A percentile compares a stretch with the other conserved stretches of the same genome.
Conservation (phyloP, 768 basidiomycete species). For the Amanita polypyramis region DNA sequence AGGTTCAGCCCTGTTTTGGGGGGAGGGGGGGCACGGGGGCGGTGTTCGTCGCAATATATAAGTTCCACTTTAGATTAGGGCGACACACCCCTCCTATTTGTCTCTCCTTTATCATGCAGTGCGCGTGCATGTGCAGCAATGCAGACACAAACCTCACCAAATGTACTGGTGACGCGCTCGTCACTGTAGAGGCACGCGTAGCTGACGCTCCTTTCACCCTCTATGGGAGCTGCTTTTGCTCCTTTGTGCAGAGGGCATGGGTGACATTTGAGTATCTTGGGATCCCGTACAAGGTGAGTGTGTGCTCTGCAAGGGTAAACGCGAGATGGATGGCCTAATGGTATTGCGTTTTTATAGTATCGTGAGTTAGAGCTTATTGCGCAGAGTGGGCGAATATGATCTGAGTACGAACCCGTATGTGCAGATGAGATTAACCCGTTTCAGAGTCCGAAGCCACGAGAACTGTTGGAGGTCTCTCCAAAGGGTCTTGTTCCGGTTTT, state of each 20-base stretch:
- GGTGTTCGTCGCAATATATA: no score
- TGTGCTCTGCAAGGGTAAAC: not conserved
- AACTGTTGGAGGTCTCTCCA: conserved; percentile 72
- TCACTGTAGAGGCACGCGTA: conserved; percentile 42
- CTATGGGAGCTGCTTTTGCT: conserved; percentile 69
- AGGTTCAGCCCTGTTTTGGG: no score
- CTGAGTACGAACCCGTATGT: not conserved
- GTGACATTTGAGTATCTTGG: conserved; percentile 58
- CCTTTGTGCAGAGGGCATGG: conserved; percentile 81
- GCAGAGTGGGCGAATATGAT: not conserved
- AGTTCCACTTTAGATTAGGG: no score
- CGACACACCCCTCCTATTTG: not conserved
- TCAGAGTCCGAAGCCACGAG: conserved; percentile 51
- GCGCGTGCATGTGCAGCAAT: conserved; percentile 6
- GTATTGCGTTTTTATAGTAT: conserved; percentile 10
- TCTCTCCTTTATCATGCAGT: not conserved
- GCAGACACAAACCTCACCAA: conserved; percentile 22
- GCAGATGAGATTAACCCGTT: conserved; percentile 77
- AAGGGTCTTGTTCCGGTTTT: conserved; percentile 74
- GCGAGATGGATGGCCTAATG: not conserved
- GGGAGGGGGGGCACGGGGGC: no score
- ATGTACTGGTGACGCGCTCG: conserved; percentile 39
- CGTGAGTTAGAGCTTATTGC: conserved; percentile 9
- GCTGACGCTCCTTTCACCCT: conserved; percentile 46
- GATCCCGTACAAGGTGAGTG: conserved; percentile 56